Percentiles rank a stretch among this genome's conserved stretches.
Conservation (phyloP, 139 green algal genomes). For the Astrephomene gubernaculifera region DNA sequence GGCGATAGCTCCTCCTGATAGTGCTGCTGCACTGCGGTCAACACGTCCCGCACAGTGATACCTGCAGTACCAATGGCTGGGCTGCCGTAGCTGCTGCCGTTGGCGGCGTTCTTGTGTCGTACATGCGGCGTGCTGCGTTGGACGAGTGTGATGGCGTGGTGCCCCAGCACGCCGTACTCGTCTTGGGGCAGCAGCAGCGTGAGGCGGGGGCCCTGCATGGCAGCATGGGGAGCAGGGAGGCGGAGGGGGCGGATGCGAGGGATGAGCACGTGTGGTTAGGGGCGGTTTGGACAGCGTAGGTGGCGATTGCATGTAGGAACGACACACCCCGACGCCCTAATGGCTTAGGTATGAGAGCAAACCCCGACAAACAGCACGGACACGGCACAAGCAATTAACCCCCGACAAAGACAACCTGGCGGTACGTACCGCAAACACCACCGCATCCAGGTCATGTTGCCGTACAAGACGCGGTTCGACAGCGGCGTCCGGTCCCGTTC, state of each 20-base stretch:
- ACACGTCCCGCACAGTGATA: background rate
- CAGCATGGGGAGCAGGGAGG: no score
- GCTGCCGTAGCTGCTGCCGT: background rate
- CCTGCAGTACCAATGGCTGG: background rate
- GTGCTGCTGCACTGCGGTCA: background rate
- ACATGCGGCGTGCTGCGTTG: background rate
- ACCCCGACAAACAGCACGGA: no score
- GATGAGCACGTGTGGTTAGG: no score
- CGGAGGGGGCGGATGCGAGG: no score
- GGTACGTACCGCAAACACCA: constrained; percentile 1
- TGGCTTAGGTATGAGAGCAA: no score
- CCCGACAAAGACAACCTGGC: no score
- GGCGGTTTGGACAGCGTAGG: no score
- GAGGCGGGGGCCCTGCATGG: constrained; percentile 24
- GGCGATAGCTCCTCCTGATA: background rate
- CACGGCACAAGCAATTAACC: no score
- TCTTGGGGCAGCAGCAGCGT: constrained; percentile 37
- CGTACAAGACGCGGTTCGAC: background rate
- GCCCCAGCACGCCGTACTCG: constrained; percentile 5
- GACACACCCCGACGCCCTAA: no score
- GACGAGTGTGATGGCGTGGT: constrained; percentile 5
- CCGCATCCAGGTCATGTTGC: background rate
- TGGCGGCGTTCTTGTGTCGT: background rate
- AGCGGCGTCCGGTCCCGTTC: background rate
- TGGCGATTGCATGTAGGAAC: no score